These are phyloP conservation scores for Actinomortierella ambigua DNA, from an alignment of 371 early-diverging fungal genomes.

Conservation along the genomic window DNA sequence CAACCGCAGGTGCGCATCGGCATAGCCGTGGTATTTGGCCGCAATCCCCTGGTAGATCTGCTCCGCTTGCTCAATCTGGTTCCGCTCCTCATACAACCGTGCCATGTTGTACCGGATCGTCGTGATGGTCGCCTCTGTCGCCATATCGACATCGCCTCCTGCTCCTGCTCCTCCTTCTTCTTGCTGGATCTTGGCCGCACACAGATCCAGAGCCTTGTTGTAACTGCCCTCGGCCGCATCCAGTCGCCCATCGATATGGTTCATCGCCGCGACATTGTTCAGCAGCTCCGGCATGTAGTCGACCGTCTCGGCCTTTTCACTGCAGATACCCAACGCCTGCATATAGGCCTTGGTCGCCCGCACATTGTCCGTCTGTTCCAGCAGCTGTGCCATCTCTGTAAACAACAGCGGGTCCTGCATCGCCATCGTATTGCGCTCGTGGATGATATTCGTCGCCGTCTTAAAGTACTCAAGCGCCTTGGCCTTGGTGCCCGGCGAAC, in stretches of 20 bases:
- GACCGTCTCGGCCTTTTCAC: slow-evolving; percentile 36
- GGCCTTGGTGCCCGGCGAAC: slow-evolving; percentile 63
- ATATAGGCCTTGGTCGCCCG: slow-evolving; percentile 58
- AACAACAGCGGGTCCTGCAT: slow-evolving; percentile 59
- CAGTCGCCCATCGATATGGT: slow-evolving; percentile 58
- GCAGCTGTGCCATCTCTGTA: slow-evolving; percentile 65
- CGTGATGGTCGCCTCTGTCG: slow-evolving; percentile 28
- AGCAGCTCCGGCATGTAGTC: slow-evolving; percentile 70
- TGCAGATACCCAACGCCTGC: slow-evolving; percentile 51
- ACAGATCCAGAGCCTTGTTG: slow-evolving; percentile 46
- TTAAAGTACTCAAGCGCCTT: slow-evolving; percentile 69
- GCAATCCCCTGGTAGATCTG: slow-evolving; percentile 68
- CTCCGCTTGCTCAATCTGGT: slow-evolving; percentile 65
- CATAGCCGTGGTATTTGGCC: slow-evolving; percentile 72
- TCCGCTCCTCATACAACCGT: slow-evolving; percentile 73
- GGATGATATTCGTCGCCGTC: slow-evolving; percentile 53
- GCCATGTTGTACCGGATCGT: slow-evolving; percentile 87
- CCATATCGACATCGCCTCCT: slow-evolving; percentile 20
- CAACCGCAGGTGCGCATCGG: slow-evolving; percentile 79
- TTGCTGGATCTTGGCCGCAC: slow-evolving; percentile 23
- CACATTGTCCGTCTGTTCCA: slow-evolving; percentile 60
- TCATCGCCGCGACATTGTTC: slow-evolving; percentile 83
- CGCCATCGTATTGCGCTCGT: slow-evolving; percentile 48
- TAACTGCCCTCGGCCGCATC: slow-evolving; percentile 47
- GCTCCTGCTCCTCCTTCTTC: slow-evolving; percentile 4